Evolutionary conservation across 2,329 filamentous ascomycete species (phyloP).

Genomic region (Trichoderma citrinoviride): DNA sequence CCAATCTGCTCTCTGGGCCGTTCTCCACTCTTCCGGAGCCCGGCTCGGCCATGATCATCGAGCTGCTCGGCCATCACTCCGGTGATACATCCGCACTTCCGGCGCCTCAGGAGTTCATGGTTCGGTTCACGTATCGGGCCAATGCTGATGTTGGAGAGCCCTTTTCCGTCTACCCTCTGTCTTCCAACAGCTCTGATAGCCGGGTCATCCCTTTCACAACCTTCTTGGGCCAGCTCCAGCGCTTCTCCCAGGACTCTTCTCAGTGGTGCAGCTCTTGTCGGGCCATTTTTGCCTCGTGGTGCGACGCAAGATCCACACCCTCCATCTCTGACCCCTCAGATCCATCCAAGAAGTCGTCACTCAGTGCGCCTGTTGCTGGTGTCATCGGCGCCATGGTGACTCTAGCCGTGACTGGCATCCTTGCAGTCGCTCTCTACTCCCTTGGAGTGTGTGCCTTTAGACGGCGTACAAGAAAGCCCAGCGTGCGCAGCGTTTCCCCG

Average conservation of each 20-base stretch:
- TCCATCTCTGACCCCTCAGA: not conserved
- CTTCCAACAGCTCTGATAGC: conserved; percentile 37
- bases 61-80: conserved; percentile 47
- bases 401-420: conserved; percentile 37
- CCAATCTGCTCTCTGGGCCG: conserved; percentile 49
- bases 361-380: conserved; percentile 43
- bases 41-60: conserved; percentile 73
- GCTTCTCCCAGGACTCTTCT: conserved; percentile 35
- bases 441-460: conserved; percentile 37
- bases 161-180: conserved; percentile 42
- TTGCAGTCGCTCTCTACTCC: conserved; percentile 34
- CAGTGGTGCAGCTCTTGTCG: conserved; percentile 48
- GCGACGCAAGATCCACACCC: conserved; percentile 25
- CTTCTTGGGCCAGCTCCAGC: conserved; percentile 40
- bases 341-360: not conserved
- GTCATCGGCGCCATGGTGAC: conserved; percentile 46
- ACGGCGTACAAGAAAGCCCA: conserved; percentile 20
- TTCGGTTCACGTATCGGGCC: conserved; percentile 58
- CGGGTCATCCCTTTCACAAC: conserved; percentile 38
- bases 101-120: conserved; percentile 41
- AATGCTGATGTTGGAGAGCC: conserved; percentile 39
- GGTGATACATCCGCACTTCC: conserved; percentile 28
- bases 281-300: conserved; percentile 39
- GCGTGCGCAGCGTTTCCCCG: conserved; percentile 24
- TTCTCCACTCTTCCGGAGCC: conserved; percentile 56